These are phyloP conservation scores for Crepidotus variabilis DNA, from an alignment of 768 basidiomycete species.

Conservation along the genomic window DNA sequence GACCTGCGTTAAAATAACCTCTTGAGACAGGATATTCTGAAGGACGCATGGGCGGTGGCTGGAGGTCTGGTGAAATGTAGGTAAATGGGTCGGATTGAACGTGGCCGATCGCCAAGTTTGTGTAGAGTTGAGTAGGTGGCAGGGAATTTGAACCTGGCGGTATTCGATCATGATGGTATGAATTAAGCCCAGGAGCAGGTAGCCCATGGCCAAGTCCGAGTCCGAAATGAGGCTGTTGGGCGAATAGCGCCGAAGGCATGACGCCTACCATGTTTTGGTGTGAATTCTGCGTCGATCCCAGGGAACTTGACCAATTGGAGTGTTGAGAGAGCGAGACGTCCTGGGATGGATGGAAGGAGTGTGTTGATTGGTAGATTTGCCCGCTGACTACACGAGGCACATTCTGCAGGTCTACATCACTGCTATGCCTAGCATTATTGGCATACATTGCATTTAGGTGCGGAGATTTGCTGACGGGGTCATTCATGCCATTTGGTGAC, in stretches of 20 bases:
- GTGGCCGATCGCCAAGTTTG: slow-evolving; percentile 2
- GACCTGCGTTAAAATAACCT: neutral
- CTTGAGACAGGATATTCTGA: neutral
- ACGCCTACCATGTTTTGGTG: slow-evolving; percentile 24
- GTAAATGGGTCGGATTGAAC: neutral
- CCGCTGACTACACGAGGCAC: slow-evolving; percentile 14
- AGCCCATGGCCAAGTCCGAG: neutral
- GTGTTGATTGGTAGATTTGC: slow-evolving; percentile 27
- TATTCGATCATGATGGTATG: slow-evolving; percentile 22
- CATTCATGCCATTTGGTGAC: neutral
- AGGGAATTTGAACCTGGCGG: slow-evolving; percentile 24
- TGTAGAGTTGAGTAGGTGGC: slow-evolving; percentile 20
- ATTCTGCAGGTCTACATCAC: neutral
- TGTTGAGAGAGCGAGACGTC: slow-evolving; percentile 25
- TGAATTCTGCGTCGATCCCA: slow-evolving; percentile 24
- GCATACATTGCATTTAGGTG: neutral
- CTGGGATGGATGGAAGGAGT: slow-evolving; percentile 18
- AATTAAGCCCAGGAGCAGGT: neutral
- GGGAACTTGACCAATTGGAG: slow-evolving; percentile 32
- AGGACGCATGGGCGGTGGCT: neutral
- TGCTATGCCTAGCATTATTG: neutral
- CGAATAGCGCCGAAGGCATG: slow-evolving; percentile 18
- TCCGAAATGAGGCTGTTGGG: slow-evolving; percentile 13
- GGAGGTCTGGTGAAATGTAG: neutral
- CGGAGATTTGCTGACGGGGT: neutral